Conservation (phyloP, 2,329 filamentous ascomycete species). For the Monosporascus sp. region DNA sequence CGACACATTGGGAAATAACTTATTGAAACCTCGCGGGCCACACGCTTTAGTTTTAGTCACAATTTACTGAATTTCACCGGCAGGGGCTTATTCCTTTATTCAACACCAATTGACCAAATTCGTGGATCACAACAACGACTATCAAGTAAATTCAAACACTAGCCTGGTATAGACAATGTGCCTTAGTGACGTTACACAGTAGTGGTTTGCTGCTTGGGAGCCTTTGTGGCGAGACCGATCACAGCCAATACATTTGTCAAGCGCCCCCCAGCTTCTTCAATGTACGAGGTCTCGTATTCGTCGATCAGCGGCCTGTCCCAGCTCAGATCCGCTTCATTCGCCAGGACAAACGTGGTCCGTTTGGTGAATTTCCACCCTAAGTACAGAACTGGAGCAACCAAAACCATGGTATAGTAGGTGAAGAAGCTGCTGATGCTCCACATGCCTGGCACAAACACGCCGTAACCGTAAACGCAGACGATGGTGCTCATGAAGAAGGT, state of each 20-base stretch:
- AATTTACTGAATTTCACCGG: no score
- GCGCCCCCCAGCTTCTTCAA: constrained; percentile 3
- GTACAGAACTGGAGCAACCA: constrained; percentile 41
- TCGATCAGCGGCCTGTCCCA: constrained; percentile 53
- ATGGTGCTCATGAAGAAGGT: constrained; percentile 32
- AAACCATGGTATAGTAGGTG: constrained; percentile 44
- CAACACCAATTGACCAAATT: not conserved
- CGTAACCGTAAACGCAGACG: constrained; percentile 49
- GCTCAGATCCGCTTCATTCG: constrained; percentile 50
- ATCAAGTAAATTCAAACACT: not conserved
- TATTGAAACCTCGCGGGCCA: no score
- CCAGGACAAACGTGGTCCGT: constrained; percentile 46
- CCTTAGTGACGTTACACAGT: not conserved
- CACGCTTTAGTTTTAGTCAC: no score
- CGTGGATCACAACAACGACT: not conserved
- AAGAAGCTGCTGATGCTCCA: constrained; percentile 27
- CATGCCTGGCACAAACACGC: constrained; percentile 27
- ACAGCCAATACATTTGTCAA: no score
- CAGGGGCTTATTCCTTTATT: not conserved
- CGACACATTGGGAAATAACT: no score
- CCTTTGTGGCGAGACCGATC: no score
- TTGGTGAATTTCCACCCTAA: constrained; percentile 61
- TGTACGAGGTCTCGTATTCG: constrained; percentile 35
- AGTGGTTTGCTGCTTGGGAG: not conserved
- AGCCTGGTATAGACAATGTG: not conserved